A percentile compares a stretch with the other conserved stretches of the same genome.
These are phyloP conservation scores for Collariella sp. DNA, from an alignment of 495 filamentous ascomycete genomes.

Conservation along the genomic window DNA sequence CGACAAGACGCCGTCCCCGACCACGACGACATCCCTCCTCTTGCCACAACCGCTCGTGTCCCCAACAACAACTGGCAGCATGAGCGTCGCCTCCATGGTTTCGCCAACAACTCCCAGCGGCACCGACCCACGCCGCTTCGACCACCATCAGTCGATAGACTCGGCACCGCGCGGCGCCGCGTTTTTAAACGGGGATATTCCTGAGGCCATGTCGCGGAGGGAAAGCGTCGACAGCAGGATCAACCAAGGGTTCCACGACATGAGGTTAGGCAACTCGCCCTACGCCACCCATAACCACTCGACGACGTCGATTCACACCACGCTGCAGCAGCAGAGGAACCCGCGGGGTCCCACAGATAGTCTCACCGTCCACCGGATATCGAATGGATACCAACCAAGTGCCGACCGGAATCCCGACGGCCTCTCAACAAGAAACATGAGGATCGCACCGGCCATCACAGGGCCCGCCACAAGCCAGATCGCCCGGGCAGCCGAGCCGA, in stretches of 20 bases:
- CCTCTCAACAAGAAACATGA: conserved; percentile 42
- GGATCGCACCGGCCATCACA: conserved; percentile 67
- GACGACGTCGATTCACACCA: conserved; percentile 58
- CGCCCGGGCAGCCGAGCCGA: conserved; percentile 71
- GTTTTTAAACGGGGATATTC: conserved; percentile 19
- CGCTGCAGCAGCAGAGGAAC: conserved; percentile 44
- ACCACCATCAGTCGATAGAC: conserved; percentile 40
- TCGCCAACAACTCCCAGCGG: conserved; percentile 42
- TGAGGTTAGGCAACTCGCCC: conserved; percentile 58
- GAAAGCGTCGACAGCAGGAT: conserved; percentile 74
- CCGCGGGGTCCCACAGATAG: conserved; percentile 36
- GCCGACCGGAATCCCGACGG: conserved; percentile 45
- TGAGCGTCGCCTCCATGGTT: conserved; percentile 51
- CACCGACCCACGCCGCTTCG: conserved; percentile 31
- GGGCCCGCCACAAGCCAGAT: conserved; percentile 69
- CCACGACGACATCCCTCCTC: conserved; percentile 33
- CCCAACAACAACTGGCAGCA: conserved; percentile 34
- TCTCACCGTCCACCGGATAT: conserved; percentile 46
- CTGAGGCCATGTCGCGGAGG: conserved; percentile 48
- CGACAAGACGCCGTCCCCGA: conserved; percentile 48
- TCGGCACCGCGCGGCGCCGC: conserved; percentile 28
- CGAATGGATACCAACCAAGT: conserved; percentile 53
- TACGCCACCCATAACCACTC: conserved; percentile 72
- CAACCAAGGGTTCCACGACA: conserved; percentile 59
- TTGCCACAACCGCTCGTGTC: conserved; percentile 40